Evolutionary conservation across 176 grass and related monocot species (phyloP).

Genomic region (Bothriochloa decipiens): DNA sequence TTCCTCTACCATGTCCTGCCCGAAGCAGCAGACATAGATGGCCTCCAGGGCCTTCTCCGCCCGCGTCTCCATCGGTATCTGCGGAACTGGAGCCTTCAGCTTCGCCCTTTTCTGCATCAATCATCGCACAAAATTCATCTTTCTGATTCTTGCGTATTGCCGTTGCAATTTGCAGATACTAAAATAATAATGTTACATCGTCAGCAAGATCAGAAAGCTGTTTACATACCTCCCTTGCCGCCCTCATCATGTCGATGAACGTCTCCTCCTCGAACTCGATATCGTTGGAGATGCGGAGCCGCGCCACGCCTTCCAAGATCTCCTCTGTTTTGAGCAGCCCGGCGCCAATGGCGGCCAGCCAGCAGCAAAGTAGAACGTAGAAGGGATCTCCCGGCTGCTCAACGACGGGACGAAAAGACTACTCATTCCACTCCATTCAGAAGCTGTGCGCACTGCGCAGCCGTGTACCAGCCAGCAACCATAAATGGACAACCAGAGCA

Average conservation of each 20-base stretch:
- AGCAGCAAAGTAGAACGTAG: slow-evolving; percentile 91
- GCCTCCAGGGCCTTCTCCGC: slow-evolving; percentile 84
- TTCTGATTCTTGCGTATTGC: too few relatives aligned
- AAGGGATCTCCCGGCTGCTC: slow-evolving; percentile 75
- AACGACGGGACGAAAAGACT: neutral
- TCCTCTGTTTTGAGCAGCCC: slow-evolving; percentile 95
- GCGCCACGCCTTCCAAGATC: slow-evolving; percentile 87
- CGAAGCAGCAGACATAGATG: slow-evolving; percentile 93
- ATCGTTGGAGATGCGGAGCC: slow-evolving; percentile 96
- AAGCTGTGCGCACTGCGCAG: neutral
- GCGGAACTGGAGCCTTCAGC: slow-evolving; percentile 56
- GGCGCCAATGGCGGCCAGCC: slow-evolving; percentile 79
- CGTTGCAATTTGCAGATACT: neutral
- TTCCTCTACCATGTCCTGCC: slow-evolving; percentile 79
- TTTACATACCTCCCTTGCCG: slow-evolving; percentile 62
- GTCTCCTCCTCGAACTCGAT: slow-evolving; percentile 98
- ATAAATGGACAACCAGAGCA: neutral
- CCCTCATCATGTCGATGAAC: slow-evolving; percentile 81
- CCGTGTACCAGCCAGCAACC: neutral
- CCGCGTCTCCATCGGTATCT: slow-evolving; percentile 69
- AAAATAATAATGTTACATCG: too few relatives aligned
- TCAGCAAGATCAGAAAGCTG: neutral
- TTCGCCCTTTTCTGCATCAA: slow-evolving; percentile 80
- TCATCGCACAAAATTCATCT: neutral
- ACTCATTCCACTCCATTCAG: neutral